Conservation (phyloP, 2,329 filamentous ascomycete species). For the Raffaelea albimanens region DNA sequence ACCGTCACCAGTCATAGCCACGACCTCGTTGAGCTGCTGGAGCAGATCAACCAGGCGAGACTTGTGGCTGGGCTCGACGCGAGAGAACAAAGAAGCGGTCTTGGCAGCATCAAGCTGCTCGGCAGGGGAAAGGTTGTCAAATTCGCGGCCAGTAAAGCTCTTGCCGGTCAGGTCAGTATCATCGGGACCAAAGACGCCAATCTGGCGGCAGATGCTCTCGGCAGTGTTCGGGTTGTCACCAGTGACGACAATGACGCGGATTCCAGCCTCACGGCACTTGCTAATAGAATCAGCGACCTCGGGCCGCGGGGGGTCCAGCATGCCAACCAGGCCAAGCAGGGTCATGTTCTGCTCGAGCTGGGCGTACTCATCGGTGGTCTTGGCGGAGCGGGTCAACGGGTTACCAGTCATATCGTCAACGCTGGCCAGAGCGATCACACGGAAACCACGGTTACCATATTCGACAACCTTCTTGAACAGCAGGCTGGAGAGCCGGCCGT, state of each 20-base stretch:
- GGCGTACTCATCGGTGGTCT: constrained; percentile 73
- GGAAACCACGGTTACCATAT: constrained; percentile 86
- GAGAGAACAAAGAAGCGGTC: constrained; percentile 84
- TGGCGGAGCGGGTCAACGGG: constrained; percentile 62
- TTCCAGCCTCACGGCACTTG: constrained; percentile 87
- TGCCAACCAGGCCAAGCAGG: constrained; percentile 83
- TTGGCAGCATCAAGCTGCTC: constrained; percentile 81
- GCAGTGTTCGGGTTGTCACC: constrained; percentile 97
- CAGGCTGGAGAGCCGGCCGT: constrained; percentile 57
- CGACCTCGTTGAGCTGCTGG: constrained; percentile 85
- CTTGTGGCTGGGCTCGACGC: constrained; percentile 93
- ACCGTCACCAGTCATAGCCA: constrained; percentile 98
- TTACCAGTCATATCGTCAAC: constrained; percentile 66
- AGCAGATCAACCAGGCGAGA: constrained; percentile 95
- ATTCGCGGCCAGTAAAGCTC: constrained; percentile 91
- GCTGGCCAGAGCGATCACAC: constrained; percentile 87
- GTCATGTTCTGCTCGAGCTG: constrained; percentile 91
- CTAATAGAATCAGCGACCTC: constrained; percentile 80
- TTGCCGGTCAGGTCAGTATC: constrained; percentile 80
- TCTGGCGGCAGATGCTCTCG: constrained; percentile 94
- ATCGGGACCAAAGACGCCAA: constrained; percentile 72
- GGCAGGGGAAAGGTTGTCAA: constrained; percentile 69
- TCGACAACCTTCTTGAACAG: constrained; percentile 73
- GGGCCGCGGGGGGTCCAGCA: constrained; percentile 91
- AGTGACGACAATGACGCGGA: constrained; percentile 95